Percentiles rank a stretch among this genome's conserved stretches.
phyloP scores from a whole-genome alignment of 2,329 filamentous ascomycete species.

The Claviceps sp. region DNA sequence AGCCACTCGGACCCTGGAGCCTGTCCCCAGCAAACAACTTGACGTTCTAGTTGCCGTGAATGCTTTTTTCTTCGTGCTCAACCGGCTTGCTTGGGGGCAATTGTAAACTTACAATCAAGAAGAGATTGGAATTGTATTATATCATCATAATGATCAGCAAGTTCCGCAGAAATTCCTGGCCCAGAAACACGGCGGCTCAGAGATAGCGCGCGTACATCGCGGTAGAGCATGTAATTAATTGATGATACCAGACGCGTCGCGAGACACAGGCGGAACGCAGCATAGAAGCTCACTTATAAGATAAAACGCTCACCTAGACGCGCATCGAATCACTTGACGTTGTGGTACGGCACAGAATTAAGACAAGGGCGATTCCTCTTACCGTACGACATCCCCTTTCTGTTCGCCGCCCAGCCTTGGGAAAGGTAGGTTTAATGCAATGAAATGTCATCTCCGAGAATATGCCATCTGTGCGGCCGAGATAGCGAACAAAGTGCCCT shows the following conservation, averaged over 20 bases:
- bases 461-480: not conserved
- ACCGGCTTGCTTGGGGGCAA: no score
- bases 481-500: not conserved
- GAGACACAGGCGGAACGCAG: not conserved
- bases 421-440: not conserved
- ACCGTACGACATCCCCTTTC: no score
- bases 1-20: constrained; percentile 6
- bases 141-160: no score
- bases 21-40: not conserved
- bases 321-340: no score
- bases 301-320: no score
- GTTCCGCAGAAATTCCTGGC: no score
- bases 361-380: no score
- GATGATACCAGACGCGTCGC: not conserved
- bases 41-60: not conserved
- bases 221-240: not conserved
- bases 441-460: not conserved
- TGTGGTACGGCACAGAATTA: no score
- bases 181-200: no score
- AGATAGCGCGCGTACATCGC: not conserved
- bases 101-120: no score
- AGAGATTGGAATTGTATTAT: no score
- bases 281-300: not conserved
- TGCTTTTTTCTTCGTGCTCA: not conserved
- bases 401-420: not conserved